These are phyloP conservation scores for Apophysomyces sp. DNA, from an alignment of 371 early-diverging fungal genomes.

Conservation along the genomic window DNA sequence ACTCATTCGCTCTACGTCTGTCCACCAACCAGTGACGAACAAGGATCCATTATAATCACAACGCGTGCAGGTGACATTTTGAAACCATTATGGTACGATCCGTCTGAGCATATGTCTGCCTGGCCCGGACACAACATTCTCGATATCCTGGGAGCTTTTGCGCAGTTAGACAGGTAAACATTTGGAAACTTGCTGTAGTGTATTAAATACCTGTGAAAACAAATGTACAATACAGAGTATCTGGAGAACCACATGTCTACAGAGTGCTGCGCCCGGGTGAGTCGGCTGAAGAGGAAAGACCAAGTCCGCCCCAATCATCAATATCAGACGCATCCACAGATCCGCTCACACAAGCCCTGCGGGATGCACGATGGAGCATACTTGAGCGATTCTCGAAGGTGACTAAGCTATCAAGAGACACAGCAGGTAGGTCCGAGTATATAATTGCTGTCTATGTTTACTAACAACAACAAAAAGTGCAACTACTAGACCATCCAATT, in stretches of 20 bases:
- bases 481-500: slow-evolving; percentile 77
- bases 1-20: slow-evolving; percentile 32
- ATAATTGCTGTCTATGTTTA: background rate
- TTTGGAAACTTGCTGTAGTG: background rate
- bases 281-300: background rate
- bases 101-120: background rate
- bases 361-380: slow-evolving; percentile 70
- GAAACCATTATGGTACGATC: slow-evolving; percentile 30
- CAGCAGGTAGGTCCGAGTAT: slow-evolving; percentile 45
- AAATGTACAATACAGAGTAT: slow-evolving; percentile 4
- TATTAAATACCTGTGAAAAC: background rate
- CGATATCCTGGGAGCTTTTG: slow-evolving; percentile 42
- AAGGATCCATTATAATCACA: slow-evolving; percentile 39
- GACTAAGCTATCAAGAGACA: slow-evolving; percentile 74
- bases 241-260: slow-evolving; percentile 18
- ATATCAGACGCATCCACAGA: background rate
- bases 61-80: slow-evolving; percentile 28
- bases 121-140: slow-evolving; percentile 45
- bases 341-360: slow-evolving; percentile 10
- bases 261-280: slow-evolving; percentile 7
- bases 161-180: slow-evolving; percentile 25
- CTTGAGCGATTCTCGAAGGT: slow-evolving; percentile 84
- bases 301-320: background rate
- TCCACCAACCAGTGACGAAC: slow-evolving; percentile 19
- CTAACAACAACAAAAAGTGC: slow-evolving; percentile 23